Conservation (phyloP, 352 stramenopile species). For the Pythium folliculosum region DNA sequence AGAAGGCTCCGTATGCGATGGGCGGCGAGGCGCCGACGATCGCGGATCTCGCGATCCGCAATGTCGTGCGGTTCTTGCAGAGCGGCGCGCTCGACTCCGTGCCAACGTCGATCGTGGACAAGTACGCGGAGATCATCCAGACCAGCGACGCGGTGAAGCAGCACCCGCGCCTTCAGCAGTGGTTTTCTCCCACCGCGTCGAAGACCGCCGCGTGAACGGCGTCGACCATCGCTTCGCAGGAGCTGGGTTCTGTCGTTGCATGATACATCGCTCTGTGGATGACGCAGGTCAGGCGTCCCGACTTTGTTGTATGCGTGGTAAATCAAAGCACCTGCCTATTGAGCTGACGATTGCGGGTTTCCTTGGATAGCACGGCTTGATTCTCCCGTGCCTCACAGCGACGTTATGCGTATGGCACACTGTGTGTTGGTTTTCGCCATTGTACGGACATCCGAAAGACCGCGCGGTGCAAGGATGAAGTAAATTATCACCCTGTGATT, state of each 20-base stretch:
- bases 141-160: background rate
- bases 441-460: no score
- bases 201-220: background rate
- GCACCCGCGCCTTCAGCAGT: constrained; percentile 7
- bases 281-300: no score
- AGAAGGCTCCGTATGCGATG: constrained; percentile 24
- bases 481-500: no score
- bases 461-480: no score
- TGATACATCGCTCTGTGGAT: no score
- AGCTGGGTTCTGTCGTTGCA: background rate
- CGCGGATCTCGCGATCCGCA: constrained; percentile 58
- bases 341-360: no score
- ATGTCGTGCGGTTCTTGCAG: background rate
- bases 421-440: no score
- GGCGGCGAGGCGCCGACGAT: constrained; percentile 40
- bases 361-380: no score
- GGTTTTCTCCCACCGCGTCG: background rate
- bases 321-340: no score
- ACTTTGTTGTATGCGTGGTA: no score
- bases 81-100: constrained; percentile 10
- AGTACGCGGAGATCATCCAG: background rate
- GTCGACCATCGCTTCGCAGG: background rate
- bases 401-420: no score
- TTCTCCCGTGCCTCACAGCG: no score
- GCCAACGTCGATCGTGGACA: constrained; percentile 5